A percentile compares a stretch with the other conserved stretches of the same genome.
Evolutionary conservation across 805 yeast genomes (phyloP).

Genomic region (Metschnikowia cubensis): DNA sequence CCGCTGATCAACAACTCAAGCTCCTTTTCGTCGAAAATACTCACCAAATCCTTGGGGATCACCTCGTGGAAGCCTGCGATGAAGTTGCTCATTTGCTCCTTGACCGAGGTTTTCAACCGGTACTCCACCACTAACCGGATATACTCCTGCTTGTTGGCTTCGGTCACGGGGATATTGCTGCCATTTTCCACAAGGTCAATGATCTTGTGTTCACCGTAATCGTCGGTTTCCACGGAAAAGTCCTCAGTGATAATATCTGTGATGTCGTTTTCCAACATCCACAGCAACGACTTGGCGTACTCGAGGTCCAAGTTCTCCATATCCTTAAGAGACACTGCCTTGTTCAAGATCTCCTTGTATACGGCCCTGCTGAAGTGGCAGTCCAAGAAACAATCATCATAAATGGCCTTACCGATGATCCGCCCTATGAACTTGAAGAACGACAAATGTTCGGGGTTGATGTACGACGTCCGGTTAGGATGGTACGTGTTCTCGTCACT

Average conservation of each 20-base stretch:
- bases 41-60: constrained; percentile 75
- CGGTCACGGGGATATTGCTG: constrained; percentile 78
- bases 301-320: constrained; percentile 92
- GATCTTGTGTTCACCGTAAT: constrained; percentile 82
- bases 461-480: constrained; percentile 88
- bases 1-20: constrained; percentile 90
- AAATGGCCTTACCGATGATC: constrained; percentile 90
- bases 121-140: constrained; percentile 84
- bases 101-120: constrained; percentile 74
- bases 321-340: constrained; percentile 80
- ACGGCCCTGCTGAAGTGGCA: constrained; percentile 95
- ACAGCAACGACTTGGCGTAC: constrained; percentile 83
- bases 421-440: constrained; percentile 94
- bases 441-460: constrained; percentile 88
- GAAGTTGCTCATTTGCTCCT: constrained; percentile 83
- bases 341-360: constrained; percentile 79
- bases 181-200: constrained; percentile 85
- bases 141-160: constrained; percentile 85
- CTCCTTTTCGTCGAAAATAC: constrained; percentile 94
- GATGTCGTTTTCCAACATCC: constrained; percentile 97
- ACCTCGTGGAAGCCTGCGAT: constrained; percentile 86
- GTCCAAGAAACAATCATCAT: constrained; percentile 79
- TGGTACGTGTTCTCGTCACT: constrained; percentile 92
- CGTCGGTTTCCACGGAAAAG: constrained; percentile 89
- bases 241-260: constrained; percentile 94